These are phyloP conservation scores for Rubus idaeus DNA, from an alignment of 306 rosid genomes.

Conservation along the genomic window DNA sequence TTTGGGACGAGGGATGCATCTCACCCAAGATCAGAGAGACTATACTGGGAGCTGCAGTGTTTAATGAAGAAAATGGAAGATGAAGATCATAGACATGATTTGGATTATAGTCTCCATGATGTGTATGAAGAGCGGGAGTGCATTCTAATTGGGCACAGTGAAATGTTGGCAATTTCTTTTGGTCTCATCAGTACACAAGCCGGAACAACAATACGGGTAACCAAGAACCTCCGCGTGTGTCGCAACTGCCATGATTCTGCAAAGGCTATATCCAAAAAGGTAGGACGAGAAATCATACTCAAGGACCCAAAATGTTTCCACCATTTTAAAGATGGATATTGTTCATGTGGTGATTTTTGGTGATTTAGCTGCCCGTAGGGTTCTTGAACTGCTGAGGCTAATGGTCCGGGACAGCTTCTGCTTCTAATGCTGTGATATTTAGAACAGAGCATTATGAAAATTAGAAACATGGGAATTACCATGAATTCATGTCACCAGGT, in stretches of 20 bases:
- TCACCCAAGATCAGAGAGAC: conserved; percentile 57
- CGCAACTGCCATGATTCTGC: conserved; percentile 56
- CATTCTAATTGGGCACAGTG: conserved; percentile 57
- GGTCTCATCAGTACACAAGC: conserved; percentile 55
- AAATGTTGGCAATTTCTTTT: conserved; percentile 63
- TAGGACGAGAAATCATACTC: conserved; percentile 55
- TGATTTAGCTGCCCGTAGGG: conserved; percentile 11
- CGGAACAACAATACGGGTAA: conserved; percentile 47
- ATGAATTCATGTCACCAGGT: neutral
- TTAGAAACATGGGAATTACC: neutral
- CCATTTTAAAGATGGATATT: conserved; percentile 58
- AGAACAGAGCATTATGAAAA: neutral
- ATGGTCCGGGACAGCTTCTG: neutral
- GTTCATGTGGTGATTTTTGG: conserved; percentile 60
- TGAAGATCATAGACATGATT: conserved; percentile 24
- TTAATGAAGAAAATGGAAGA: conserved; percentile 57
- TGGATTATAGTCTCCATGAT: conserved; percentile 58
- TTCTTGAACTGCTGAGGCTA: neutral
- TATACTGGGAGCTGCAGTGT: conserved; percentile 52
- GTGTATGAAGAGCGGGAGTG: conserved; percentile 77
- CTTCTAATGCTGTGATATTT: neutral
- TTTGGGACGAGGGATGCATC: conserved; percentile 72
- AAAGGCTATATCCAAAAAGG: conserved; percentile 45
- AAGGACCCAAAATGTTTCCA: conserved; percentile 66
- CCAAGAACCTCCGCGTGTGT: conserved; percentile 57